Evolutionary conservation across 768 basidiomycete genomes (phyloP).

Genomic region (Tylopilus felleus): DNA sequence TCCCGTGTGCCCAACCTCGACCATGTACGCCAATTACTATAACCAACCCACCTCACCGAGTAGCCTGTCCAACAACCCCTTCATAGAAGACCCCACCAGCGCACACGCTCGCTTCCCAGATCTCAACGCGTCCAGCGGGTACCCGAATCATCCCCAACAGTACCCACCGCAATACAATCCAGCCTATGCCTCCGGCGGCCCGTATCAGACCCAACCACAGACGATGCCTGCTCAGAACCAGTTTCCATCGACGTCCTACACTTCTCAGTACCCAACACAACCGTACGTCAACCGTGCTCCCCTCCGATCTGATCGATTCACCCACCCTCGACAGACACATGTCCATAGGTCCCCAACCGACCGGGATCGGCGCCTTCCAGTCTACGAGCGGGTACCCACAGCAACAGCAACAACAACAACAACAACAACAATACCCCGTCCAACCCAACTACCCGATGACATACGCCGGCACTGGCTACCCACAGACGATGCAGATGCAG

Average conservation of each 20-base stretch:
- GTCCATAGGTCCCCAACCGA: slow-evolving; percentile 28
- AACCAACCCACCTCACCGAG: slow-evolving; percentile 17
- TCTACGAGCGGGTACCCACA: slow-evolving; percentile 57
- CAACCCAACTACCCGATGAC: slow-evolving; percentile 15
- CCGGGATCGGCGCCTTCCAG: slow-evolving; percentile 38
- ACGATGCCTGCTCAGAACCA: slow-evolving; percentile 18
- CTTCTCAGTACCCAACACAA: slow-evolving; percentile 24
- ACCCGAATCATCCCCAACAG: slow-evolving; percentile 30
- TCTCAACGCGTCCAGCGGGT: slow-evolving; percentile 37
- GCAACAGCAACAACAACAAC: slow-evolving; percentile 45
- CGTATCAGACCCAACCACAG: slow-evolving; percentile 21
- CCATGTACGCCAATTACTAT: slow-evolving; percentile 44
- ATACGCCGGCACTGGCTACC: slow-evolving; percentile 30
- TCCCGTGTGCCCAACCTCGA: background rate
- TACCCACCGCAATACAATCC: slow-evolving; percentile 37
- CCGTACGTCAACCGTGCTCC: slow-evolving; percentile 10
- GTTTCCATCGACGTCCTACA: slow-evolving; percentile 21
- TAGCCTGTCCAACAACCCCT: slow-evolving; percentile 62
- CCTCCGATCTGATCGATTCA: background rate
- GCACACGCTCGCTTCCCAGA: slow-evolving; percentile 62
- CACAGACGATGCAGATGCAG: slow-evolving; percentile 10
- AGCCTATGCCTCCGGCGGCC: slow-evolving; percentile 4
- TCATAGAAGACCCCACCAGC: slow-evolving; percentile 50
- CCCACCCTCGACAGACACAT: slow-evolving; percentile 21
- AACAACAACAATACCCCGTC: slow-evolving; percentile 43